A percentile compares a stretch with the other conserved stretches of the same genome.
These are phyloP conservation scores for Millerozyma acaciae DNA, from an alignment of 805 yeast genomes.

Conservation along the genomic window DNA sequence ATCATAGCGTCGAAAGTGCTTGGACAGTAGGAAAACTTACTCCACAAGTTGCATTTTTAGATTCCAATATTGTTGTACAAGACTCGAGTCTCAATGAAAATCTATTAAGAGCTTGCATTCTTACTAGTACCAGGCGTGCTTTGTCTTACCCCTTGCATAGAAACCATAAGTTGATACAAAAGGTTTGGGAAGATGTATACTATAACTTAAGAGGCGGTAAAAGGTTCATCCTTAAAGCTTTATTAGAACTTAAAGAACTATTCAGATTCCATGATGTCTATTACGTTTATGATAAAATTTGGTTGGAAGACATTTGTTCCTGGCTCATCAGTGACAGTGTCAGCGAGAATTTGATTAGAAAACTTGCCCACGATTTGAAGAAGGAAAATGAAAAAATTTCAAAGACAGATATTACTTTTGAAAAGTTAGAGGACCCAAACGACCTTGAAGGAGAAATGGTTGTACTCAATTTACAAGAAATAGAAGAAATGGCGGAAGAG, in stretches of 20 bases:
- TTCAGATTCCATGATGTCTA: constrained; percentile 82
- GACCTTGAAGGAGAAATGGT: constrained; percentile 30
- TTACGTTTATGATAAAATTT: constrained; percentile 74
- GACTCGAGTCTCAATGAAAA: constrained; percentile 7
- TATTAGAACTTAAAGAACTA: constrained; percentile 62
- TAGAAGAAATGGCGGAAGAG: constrained; percentile 55
- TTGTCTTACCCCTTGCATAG: constrained; percentile 78
- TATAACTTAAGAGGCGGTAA: constrained; percentile 65
- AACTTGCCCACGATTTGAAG: constrained; percentile 62
- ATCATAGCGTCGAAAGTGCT: constrained; percentile 77
- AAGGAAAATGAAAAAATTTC: constrained; percentile 35
- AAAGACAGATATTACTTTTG: constrained; percentile 52
- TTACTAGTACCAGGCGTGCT: constrained; percentile 68
- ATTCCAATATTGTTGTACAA: constrained; percentile 45
- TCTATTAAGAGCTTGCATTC: constrained; percentile 49
- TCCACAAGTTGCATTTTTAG: constrained; percentile 76
- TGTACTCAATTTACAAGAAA: constrained; percentile 48
- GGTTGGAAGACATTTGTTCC: constrained; percentile 71
- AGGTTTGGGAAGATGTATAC: constrained; percentile 75
- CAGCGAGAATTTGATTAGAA: constrained; percentile 54
- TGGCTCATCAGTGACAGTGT: constrained; percentile 68
- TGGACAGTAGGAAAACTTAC: constrained; percentile 89
- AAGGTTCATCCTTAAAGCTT: constrained; percentile 53
- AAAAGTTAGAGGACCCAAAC: constrained; percentile 30
- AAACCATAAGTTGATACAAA: constrained; percentile 53